Base-by-base conservation (phyloP, 352 stramenopile species). In the Globisporangium nunn region DNA sequence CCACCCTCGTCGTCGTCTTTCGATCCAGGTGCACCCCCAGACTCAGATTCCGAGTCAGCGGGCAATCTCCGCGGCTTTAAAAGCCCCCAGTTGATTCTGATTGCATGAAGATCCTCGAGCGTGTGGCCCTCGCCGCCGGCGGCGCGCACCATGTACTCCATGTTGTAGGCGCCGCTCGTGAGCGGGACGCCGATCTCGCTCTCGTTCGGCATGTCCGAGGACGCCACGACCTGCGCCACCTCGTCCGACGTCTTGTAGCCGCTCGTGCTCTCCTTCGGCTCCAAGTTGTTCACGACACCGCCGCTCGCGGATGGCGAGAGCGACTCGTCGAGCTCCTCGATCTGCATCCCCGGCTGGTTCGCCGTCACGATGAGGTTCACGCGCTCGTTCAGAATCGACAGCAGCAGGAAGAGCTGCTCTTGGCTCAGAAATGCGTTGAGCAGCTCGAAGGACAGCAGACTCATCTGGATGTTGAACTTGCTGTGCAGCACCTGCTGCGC, bases 391-490 rank as follows among this genome's bases (percentile, higher is more conserved):
- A 93, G 69, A 35, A 93, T 87, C 14, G 78, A 63, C 2, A 93
- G 67, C 51, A 91, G 51, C 31, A 91, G 40, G 39, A 93, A 93
- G 40, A 91, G 78, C 55, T 82, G 70, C 57, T 84, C 74, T 40
- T 92, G 77, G 50, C 78, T 85, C 54, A 93, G 65, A 56, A 93
- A 91, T 45, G 72, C 72, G 58, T 91, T 82, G 15, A 93, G 74
- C 54, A 93, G 66, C 67, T 93, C 75, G 50, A 93, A 93, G 11
- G 81, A 87, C 11, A 93, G 69, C 70, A 93, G 66, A 55, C 81
- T 92, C 50, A 93, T 64, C 62, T 91, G 72, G 17, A 92, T 66
- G 31, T 88, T 87, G 58, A 93, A 93, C 67, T 92, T 93, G 74
- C 71, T 84, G 50, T 85, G 81, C 33, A 92, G 60, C 29, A 91